Percentiles rank a stretch among this genome's conserved stretches.
Evolutionary conservation across 768 basidiomycete genomes (phyloP).

Genomic region (Tricholoma saponaceum): DNA sequence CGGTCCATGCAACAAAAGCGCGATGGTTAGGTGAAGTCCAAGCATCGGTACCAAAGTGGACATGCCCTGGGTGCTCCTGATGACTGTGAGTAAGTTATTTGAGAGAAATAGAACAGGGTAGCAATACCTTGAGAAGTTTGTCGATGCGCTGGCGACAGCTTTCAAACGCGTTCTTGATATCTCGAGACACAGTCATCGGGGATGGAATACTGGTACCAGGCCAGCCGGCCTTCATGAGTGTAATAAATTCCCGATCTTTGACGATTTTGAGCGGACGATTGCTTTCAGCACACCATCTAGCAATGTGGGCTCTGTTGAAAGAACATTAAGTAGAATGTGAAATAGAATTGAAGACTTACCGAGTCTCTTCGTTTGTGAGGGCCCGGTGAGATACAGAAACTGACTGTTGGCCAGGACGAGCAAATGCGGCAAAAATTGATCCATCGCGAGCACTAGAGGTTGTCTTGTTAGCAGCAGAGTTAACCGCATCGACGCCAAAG

Average conservation of each 20-base stretch:
- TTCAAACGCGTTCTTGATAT: not conserved
- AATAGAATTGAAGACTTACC: not conserved
- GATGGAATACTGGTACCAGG: not conserved
- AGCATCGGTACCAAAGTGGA: conserved; percentile 25
- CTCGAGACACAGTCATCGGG: not conserved
- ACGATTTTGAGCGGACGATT: not conserved
- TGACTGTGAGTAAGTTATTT: not conserved
- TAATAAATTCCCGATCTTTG: not conserved
- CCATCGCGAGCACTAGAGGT: too few species aligned
- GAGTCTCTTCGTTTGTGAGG: not conserved
- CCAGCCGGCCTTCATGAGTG: not conserved
- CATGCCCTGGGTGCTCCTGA: conserved; percentile 22
- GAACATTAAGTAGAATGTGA: not conserved
- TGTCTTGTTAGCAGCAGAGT: too few species aligned
- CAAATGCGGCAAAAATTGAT: too few species aligned
- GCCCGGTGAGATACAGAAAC: not conserved
- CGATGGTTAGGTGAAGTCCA: conserved; percentile 20
- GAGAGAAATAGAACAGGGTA: not conserved
- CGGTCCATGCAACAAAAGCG: conserved; percentile 23
- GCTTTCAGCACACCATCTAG: not conserved
- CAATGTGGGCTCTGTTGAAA: not conserved
- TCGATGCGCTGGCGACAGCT: conserved; percentile 11
- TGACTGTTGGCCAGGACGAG: not conserved
- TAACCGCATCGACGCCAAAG: too few species aligned
- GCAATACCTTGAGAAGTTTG: conserved; percentile 19